Percentiles rank a stretch among this genome's conserved stretches.
Evolutionary conservation across 495 filamentous ascomycete species (phyloP).

Genomic region (Trichoderma asperelloides): DNA sequence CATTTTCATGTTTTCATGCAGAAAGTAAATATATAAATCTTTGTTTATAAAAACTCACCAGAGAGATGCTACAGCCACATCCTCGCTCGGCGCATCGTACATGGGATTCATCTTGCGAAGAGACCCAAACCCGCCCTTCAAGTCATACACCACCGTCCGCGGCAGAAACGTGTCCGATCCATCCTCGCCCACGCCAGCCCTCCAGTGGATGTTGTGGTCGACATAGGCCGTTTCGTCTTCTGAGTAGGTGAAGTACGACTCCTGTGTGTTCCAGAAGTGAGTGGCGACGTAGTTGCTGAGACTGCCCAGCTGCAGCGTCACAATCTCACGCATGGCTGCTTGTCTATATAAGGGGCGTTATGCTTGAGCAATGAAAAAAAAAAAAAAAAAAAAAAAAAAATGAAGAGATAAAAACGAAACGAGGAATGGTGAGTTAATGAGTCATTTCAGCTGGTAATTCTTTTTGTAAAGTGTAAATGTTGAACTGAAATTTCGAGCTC

Average conservation of each 20-base stretch:
- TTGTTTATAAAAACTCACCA: conserved; percentile 50
- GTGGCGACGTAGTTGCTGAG: conserved; percentile 90
- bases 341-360: not conserved
- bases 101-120: conserved; percentile 81
- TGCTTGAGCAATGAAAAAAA: too few species aligned
- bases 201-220: conserved; percentile 89
- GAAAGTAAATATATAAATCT: not conserved
- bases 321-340: conserved; percentile 78
- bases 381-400: too few species aligned
- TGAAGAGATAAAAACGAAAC: too few species aligned
- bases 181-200: conserved; percentile 74
- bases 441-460: too few species aligned
- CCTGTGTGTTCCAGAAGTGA: conserved; percentile 98
- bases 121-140: conserved; percentile 86
- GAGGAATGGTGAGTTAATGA: too few species aligned
- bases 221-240: conserved; percentile 58
- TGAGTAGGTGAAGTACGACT: conserved; percentile 94
- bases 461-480: not conserved
- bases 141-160: conserved; percentile 85
- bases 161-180: conserved; percentile 87
- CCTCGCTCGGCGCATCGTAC: conserved; percentile 57
- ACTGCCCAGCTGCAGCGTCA: conserved; percentile 89
- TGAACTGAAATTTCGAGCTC: not conserved
- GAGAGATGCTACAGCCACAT: conserved; percentile 39
- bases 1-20: not conserved